Evolutionary conservation across 2,329 filamentous ascomycete genomes (phyloP), one percentile per base, ranked within the genome.

Genomic region (Aspergillus neotritici): DNA sequence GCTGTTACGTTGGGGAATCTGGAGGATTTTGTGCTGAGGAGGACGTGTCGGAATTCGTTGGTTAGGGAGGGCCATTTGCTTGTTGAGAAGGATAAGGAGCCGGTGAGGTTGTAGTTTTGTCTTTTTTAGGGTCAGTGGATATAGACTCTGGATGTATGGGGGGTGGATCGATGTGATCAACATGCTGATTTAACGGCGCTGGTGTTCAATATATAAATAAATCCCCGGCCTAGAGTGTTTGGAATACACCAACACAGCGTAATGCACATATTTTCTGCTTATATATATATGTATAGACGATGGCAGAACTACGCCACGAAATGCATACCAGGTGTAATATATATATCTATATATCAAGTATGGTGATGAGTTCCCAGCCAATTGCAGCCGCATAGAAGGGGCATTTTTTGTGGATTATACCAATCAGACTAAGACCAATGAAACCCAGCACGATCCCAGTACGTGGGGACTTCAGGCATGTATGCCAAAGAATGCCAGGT

Each of bases 1-100:
- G 72, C 76, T 35, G 75, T 71, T 40, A 84, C 80, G 1, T 54
- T 84, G 47, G 62, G 66, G 43, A 84, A 84, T 57, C 56, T 82
- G 3, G 67, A 53, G 13, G 60, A 64, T 45, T 65, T 63, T 43
- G 44, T 46, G n/a, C 31, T 41, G 12, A 52, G 44, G 9, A 51
- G 55, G 13, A 48, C 53, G 0, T 64, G 61, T 43, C 45, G 51
- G 21, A 64, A 62, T 40, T 60, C 61, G 5, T 37, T 65, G 43
- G 59, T 64, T 0, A 49, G 51, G 1, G 58, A 56, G 41, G 58
- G 61, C 1, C 55, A 63, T 53, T 44, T 61, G n/a, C 37, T 59
- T 12, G 56, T 54, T 14, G 37, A 40, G 5, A 41, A 13, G 36
- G 53, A 55, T 34, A 57, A 49, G 10, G 56, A 60, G 31, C 62